Evolutionary conservation across 352 stramenopile species (phyloP).

Genomic region (Peronospora destructor): DNA sequence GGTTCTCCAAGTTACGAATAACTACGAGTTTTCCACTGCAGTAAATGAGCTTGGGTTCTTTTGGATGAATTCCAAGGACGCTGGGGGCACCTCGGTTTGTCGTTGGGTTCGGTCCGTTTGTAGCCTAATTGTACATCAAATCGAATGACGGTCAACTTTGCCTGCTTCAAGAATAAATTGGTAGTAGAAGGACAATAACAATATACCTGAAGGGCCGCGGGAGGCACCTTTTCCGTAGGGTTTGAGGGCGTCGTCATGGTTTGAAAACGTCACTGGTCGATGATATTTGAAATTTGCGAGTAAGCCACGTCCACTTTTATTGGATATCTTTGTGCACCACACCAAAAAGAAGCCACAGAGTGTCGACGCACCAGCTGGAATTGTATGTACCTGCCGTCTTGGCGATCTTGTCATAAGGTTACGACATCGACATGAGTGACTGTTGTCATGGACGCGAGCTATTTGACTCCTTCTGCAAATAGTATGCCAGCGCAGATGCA

Average conservation of each 20-base stretch:
- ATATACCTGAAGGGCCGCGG: slow-evolving; percentile 30
- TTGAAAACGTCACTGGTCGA: neutral
- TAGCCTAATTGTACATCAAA: slow-evolving; percentile 29
- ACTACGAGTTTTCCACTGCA: slow-evolving; percentile 88
- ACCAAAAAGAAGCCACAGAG: too few species aligned
- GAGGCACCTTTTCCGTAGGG: slow-evolving; percentile 58
- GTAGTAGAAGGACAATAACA: too few species aligned
- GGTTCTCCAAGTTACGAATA: slow-evolving; percentile 81
- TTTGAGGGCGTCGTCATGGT: slow-evolving; percentile 48
- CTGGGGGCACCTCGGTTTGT: slow-evolving; percentile 65
- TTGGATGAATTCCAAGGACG: slow-evolving; percentile 73
- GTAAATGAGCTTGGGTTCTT: slow-evolving; percentile 89
- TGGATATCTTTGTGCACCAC: neutral
- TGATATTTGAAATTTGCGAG: neutral
- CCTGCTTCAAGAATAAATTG: too few species aligned
- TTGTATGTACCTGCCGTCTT: too few species aligned
- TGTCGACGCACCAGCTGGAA: too few species aligned
- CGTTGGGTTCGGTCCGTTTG: slow-evolving; percentile 56
- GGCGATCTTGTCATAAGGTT: too few species aligned
- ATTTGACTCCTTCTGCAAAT: too few species aligned
- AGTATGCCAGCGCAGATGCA: too few species aligned
- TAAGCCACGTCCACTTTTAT: neutral
- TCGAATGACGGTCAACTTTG: neutral
- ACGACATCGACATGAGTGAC: too few species aligned
- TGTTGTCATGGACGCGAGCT: too few species aligned